Evolutionary conservation across 2,329 filamentous ascomycete species (phyloP).

Genomic region (Leptographium radiaticola): DNA sequence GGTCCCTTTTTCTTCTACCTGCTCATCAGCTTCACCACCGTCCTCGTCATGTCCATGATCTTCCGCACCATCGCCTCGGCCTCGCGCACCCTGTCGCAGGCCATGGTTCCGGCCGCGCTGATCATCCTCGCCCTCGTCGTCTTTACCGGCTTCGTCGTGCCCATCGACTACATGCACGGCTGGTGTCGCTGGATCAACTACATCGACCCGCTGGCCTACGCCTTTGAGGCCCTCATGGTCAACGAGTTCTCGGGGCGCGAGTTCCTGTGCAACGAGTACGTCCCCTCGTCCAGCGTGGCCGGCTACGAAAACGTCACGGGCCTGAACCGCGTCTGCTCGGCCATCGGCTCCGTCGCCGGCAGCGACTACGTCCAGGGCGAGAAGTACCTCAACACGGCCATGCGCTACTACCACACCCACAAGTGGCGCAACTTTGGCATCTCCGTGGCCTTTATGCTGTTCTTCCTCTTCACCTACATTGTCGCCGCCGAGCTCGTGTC

Average conservation of each 20-base stretch:
- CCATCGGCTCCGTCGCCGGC: slow-evolving; percentile 45
- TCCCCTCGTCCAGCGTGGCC: slow-evolving; percentile 25
- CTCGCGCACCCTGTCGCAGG: slow-evolving; percentile 55
- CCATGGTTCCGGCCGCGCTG: slow-evolving; percentile 46
- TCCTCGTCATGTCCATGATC: slow-evolving; percentile 71
- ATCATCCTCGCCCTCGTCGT: slow-evolving; percentile 55
- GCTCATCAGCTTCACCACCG: slow-evolving; percentile 59
- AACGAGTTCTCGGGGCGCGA: slow-evolving; percentile 64
- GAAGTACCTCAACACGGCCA: slow-evolving; percentile 38
- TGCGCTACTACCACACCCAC: slow-evolving; percentile 42
- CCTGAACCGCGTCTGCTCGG: slow-evolving; percentile 40
- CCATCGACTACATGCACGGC: slow-evolving; percentile 53
- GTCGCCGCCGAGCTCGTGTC: slow-evolving; percentile 52
- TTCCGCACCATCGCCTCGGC: slow-evolving; percentile 70
- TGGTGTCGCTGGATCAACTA: slow-evolving; percentile 82
- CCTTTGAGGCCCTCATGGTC: slow-evolving; percentile 67
- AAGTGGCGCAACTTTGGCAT: slow-evolving; percentile 63
- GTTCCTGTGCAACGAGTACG: slow-evolving; percentile 37
- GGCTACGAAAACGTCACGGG: slow-evolving; percentile 23
- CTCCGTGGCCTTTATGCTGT: slow-evolving; percentile 48
- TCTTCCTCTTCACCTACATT: slow-evolving; percentile 50
- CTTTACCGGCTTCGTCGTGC: slow-evolving; percentile 58
- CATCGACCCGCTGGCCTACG: slow-evolving; percentile 65
- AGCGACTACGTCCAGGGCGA: slow-evolving; percentile 40
- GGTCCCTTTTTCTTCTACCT: slow-evolving; percentile 78